Base-by-base conservation (phyloP, 2,329 filamentous ascomycete species). In the Chaetoscypha palmicola region DNA sequence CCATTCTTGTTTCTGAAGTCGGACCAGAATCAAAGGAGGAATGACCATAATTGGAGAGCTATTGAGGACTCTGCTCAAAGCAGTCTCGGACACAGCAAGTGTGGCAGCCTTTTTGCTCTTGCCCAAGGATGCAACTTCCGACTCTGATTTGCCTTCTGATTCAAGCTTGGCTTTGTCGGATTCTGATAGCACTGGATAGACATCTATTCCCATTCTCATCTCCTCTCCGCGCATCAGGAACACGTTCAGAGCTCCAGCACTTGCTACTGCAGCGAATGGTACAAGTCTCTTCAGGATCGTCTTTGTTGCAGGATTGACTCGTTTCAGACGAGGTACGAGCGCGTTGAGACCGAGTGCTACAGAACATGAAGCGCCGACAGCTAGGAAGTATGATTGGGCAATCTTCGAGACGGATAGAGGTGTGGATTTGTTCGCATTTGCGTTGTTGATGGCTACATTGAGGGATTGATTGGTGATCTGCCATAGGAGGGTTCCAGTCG, bases 181-280 rank as follows among this genome's bases (percentile, higher is more conserved):
- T 3, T 81, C 81, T 2, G 81, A 82, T 9, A 90, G 74, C 5
- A 88, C 81, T 1, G 90, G 89, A 65, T 83, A 96, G 28, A 98
- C 80, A 64, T 97, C 87, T 60, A 98, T 98, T 41, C 92, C 92
- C 49, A 78, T 79, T 59, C 86, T 77, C 58, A 98, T 97, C 69
- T 98, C 92, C 66, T 96, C 91, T 51, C 88, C 83, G 47, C 92
- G 87, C 92, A 98, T 98, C 43, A 98, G 77, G 67, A 96, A 94
- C 20, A 96, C 92, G 66, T 98, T 98, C 50, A 98, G 74, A 1
- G 82, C 88, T 59, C 89, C 90, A 3, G 92, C 92, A 47, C 81
- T 86, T 22, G 91, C 91, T 9, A 98, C 92, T 10, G 92, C 92
- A 1, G 91, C 92, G 62, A 98, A 98, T 20, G 92, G 92, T 5